Conservation (phyloP, 192 early-diverging fungal genomes). For the Linnemannia exigua region DNA sequence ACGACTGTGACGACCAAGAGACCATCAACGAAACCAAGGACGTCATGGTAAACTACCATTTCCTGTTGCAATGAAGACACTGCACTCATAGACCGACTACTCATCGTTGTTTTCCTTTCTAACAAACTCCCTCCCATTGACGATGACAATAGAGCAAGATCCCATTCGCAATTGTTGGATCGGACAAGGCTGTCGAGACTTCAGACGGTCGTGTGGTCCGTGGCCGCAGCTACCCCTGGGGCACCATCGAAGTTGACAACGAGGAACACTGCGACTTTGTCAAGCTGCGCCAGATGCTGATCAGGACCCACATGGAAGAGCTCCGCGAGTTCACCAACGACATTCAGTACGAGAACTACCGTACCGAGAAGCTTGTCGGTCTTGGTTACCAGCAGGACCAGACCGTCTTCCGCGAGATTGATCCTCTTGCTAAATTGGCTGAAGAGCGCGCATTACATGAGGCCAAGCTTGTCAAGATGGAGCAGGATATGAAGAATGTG, state of each 20-base stretch:
- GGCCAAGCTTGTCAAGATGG: constrained; percentile 97
- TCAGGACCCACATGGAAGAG: constrained; percentile 97
- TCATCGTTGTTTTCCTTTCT: neutral
- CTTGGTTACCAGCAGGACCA: constrained; percentile 89
- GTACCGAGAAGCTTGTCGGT: constrained; percentile 92
- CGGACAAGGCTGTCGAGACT: constrained; percentile 87
- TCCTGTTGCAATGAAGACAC: neutral
- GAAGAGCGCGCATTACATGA: constrained; percentile 95
- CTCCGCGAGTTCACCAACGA: constrained; percentile 94
- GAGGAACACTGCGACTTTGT: constrained; percentile 97
- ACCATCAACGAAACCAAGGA: constrained; percentile 85
- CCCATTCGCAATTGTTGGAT: constrained; percentile 96
- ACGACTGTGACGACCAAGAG: constrained; percentile 88
- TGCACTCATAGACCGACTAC: neutral
- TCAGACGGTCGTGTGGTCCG: constrained; percentile 88
- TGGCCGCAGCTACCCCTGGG: constrained; percentile 94
- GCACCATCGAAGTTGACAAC: constrained; percentile 97
- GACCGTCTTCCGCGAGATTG: constrained; percentile 85
- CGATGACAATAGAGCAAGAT: constrained; percentile 80
- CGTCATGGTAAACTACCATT: constrained; percentile 70
- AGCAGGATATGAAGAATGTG: constrained; percentile 98
- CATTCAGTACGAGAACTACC: constrained; percentile 95
- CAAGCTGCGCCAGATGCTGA: constrained; percentile 92
- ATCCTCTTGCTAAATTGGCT: constrained; percentile 84
- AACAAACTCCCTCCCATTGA: constrained; percentile 9